Percentiles rank a stretch among this genome's conserved stretches.
phyloP scores from a whole-genome alignment of 139 green algal species.

The Zygnema circumcarinatum region DNA sequence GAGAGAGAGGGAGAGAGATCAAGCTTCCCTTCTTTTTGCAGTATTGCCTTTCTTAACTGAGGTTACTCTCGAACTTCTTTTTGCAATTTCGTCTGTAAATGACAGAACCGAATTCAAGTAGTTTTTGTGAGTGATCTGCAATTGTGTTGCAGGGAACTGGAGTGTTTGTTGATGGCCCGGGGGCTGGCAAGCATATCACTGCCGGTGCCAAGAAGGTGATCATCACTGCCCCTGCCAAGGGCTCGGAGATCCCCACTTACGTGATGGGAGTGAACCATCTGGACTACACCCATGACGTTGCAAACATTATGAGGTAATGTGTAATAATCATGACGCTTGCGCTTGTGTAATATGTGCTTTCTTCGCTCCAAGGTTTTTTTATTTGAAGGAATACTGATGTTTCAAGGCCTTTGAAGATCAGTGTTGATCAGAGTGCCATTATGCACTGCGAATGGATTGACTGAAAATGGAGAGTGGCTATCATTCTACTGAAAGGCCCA shows the following conservation, averaged over 20 bases:
- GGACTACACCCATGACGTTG: slow-evolving; percentile 83
- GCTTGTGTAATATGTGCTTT: too few species aligned
- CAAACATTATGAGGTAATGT: slow-evolving; percentile 60
- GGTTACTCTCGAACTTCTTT: too few species aligned
- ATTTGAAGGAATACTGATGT: background rate
- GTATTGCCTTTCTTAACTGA: background rate
- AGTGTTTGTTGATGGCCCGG: slow-evolving; percentile 68
- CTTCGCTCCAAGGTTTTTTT: background rate
- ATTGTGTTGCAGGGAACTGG: slow-evolving; percentile 63
- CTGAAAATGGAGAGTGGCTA: too few species aligned
- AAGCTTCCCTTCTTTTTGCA: background rate
- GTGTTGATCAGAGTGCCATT: background rate
- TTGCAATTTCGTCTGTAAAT: too few species aligned
- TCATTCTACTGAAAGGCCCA: too few species aligned
- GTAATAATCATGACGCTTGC: too few species aligned
- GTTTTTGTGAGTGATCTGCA: too few species aligned
- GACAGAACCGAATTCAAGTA: too few species aligned
- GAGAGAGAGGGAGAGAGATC: slow-evolving; percentile 9
- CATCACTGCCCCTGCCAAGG: slow-evolving; percentile 99
- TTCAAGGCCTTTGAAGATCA: background rate
- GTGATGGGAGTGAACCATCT: slow-evolving; percentile 96
- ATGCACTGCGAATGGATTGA: too few species aligned
- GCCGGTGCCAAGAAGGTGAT: slow-evolving; percentile 86
- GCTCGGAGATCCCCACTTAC: slow-evolving; percentile 95
- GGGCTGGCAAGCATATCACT: slow-evolving; percentile 66